A percentile compares a stretch with the other conserved stretches of the same genome.
These are phyloP conservation scores for Pichia exigua DNA, from an alignment of 805 yeast species.

Conservation along the genomic window DNA sequence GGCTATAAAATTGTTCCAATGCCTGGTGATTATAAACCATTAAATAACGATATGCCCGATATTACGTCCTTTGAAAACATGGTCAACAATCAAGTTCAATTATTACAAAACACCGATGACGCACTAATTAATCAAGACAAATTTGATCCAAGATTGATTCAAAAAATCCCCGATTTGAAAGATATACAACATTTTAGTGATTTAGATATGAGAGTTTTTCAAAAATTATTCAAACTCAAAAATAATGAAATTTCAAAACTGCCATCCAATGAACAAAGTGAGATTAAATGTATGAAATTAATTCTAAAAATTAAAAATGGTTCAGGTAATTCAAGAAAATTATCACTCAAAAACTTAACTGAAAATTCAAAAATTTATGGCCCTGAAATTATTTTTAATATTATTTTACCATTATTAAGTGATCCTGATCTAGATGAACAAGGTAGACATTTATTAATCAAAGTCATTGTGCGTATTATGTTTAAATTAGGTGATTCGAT, in stretches of 20 bases:
- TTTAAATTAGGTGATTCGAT: slow-evolving; percentile 57
- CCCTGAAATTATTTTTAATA: slow-evolving; percentile 58
- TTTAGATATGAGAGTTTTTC: slow-evolving; percentile 66
- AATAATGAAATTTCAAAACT: slow-evolving; percentile 26
- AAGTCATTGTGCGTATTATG: slow-evolving; percentile 62
- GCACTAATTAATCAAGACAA: slow-evolving; percentile 20
- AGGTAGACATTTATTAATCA: slow-evolving; percentile 76
- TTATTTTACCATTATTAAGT: slow-evolving; percentile 66
- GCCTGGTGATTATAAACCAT: slow-evolving; percentile 39
- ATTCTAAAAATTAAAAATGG: slow-evolving; percentile 76
- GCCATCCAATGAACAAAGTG: slow-evolving; percentile 47
- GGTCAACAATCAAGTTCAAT: not conserved
- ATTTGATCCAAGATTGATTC: slow-evolving; percentile 32
- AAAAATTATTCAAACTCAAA: slow-evolving; percentile 38
- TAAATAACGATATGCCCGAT: slow-evolving; percentile 30
- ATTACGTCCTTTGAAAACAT: slow-evolving; percentile 14
- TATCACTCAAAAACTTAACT: slow-evolving; percentile 57
- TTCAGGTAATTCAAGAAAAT: slow-evolving; percentile 55
- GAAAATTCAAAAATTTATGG: slow-evolving; percentile 62
- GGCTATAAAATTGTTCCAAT: slow-evolving; percentile 40
- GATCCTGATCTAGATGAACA: slow-evolving; percentile 69
- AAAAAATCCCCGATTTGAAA: slow-evolving; percentile 55
- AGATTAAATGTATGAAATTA: slow-evolving; percentile 52
- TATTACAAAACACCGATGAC: slow-evolving; percentile 25
- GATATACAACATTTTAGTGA: slow-evolving; percentile 65